Evolutionary conservation across 257 asterid species (phyloP).

Genomic region (Oldenlandia corymbosa): DNA sequence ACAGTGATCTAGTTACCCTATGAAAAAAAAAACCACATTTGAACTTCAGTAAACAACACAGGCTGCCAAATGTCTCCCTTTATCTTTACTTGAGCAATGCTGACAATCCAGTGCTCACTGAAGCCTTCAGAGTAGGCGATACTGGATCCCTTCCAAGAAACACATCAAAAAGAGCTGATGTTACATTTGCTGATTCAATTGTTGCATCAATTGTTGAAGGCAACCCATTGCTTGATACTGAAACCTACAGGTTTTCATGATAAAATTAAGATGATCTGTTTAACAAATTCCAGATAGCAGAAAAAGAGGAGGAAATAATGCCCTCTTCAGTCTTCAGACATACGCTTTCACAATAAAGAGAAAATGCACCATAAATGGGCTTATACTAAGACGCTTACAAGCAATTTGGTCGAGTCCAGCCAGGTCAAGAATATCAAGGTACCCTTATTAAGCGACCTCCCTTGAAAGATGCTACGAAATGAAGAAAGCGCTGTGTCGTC

Average conservation of each 20-base stretch:
- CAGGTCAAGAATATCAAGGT: constrained; percentile 81
- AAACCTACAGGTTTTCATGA: constrained; percentile 42
- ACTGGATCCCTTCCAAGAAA: constrained; percentile 79
- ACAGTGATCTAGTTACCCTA: not conserved
- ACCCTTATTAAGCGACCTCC: constrained; percentile 66
- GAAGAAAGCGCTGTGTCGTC: constrained; percentile 67
- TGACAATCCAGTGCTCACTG: constrained; percentile 58
- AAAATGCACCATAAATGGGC: constrained; percentile 1
- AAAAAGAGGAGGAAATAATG: not conserved
- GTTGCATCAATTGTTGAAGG: constrained; percentile 69
- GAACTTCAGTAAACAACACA: constrained; percentile 11
- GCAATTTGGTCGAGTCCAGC: constrained; percentile 72
- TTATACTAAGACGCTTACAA: constrained; percentile 42
- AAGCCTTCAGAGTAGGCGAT: constrained; percentile 76
- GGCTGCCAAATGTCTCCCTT: not conserved
- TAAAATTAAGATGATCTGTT: constrained; percentile 5
- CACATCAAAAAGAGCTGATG: constrained; percentile 73
- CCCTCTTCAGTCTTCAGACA: not conserved
- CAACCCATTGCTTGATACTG: constrained; percentile 53
- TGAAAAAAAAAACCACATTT: not conserved
- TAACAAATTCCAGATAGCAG: not conserved
- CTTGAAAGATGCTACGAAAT: constrained; percentile 60
- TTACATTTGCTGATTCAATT: constrained; percentile 61
- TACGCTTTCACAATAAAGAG: not conserved
- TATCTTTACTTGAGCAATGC: constrained; percentile 40